These are phyloP conservation scores for Epichloe sibirici DNA, from an alignment of 2,329 filamentous ascomycete genomes.

Conservation along the genomic window DNA sequence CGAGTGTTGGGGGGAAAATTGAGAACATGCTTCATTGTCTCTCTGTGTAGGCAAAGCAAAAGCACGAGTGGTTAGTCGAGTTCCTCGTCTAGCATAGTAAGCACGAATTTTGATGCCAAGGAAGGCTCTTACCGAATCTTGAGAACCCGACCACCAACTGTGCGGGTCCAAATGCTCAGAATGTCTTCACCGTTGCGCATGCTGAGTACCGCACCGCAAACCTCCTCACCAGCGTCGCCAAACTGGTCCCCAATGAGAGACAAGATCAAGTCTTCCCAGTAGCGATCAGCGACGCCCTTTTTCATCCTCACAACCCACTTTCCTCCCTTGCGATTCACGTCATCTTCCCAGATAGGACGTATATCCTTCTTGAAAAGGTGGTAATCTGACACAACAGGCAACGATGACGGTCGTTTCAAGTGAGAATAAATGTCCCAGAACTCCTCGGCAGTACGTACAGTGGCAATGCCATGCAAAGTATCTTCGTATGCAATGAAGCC, in stretches of 20 bases:
- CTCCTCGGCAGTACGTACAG: constrained; percentile 71
- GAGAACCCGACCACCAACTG: constrained; percentile 82
- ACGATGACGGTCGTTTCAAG: constrained; percentile 73
- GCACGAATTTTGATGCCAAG: not conserved
- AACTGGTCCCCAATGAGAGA: constrained; percentile 93
- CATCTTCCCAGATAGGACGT: constrained; percentile 95
- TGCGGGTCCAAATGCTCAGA: constrained; percentile 93
- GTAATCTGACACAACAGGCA: constrained; percentile 92
- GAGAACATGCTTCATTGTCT: constrained; percentile 86
- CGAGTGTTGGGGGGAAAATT: constrained; percentile 82
- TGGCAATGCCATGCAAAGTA: constrained; percentile 77
- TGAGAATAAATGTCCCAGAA: constrained; percentile 87
- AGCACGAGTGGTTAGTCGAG: not conserved
- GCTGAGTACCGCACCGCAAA: constrained; percentile 89
- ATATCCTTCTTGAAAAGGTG: constrained; percentile 97
- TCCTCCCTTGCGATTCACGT: constrained; percentile 88
- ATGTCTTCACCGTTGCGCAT: constrained; percentile 94
- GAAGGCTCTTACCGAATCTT: constrained; percentile 67
- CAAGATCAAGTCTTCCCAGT: constrained; percentile 90
- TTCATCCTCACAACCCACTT: constrained; percentile 97
- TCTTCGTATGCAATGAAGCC: constrained; percentile 86
- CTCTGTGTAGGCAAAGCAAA: constrained; percentile 36
- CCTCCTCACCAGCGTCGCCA: constrained; percentile 79
- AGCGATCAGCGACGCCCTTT: constrained; percentile 92
- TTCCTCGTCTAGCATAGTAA: not conserved